phyloP scores from a whole-genome alignment of 805 yeast species.

The Isabelozyma pseudorhagii region DNA sequence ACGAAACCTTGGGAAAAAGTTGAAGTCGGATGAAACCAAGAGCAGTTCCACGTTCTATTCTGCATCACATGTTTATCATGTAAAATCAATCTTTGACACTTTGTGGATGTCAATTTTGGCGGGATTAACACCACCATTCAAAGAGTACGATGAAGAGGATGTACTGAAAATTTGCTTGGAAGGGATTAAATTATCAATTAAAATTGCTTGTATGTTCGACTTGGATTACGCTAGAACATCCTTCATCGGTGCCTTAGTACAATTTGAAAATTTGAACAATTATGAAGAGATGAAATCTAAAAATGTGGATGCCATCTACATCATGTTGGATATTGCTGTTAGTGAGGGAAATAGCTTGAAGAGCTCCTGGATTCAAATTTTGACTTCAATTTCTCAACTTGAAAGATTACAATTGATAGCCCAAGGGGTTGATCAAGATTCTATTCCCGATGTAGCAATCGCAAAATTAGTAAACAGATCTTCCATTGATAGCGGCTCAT shows the following conservation, averaged over 20 bases:
- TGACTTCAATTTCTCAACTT: conserved; percentile 81
- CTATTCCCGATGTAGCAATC: conserved; percentile 79
- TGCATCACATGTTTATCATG: conserved; percentile 87
- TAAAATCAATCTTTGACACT: conserved; percentile 87
- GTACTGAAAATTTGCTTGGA: conserved; percentile 70
- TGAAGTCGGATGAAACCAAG: conserved; percentile 37
- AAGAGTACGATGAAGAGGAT: conserved; percentile 77
- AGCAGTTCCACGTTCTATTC: conserved; percentile 57
- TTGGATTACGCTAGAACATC: conserved; percentile 83
- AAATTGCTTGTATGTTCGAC: conserved; percentile 80
- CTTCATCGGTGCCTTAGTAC: conserved; percentile 85
- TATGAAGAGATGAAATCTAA: conserved; percentile 73
- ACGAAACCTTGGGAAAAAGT: conserved; percentile 53
- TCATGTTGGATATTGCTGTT: conserved; percentile 72
- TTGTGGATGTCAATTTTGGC: conserved; percentile 97
- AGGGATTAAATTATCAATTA: conserved; percentile 79
- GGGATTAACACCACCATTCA: conserved; percentile 90
- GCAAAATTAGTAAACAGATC: conserved; percentile 62
- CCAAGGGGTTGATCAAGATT: conserved; percentile 78
- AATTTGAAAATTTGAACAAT: conserved; percentile 78
- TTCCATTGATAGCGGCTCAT: conserved; percentile 53
- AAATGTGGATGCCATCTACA: conserved; percentile 75
- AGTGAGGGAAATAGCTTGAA: conserved; percentile 72
- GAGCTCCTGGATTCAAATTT: conserved; percentile 77
- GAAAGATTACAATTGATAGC: conserved; percentile 88